Base-by-base conservation (phyloP, 73 alveolate species). In the Paramecium sonneborni region DNA sequence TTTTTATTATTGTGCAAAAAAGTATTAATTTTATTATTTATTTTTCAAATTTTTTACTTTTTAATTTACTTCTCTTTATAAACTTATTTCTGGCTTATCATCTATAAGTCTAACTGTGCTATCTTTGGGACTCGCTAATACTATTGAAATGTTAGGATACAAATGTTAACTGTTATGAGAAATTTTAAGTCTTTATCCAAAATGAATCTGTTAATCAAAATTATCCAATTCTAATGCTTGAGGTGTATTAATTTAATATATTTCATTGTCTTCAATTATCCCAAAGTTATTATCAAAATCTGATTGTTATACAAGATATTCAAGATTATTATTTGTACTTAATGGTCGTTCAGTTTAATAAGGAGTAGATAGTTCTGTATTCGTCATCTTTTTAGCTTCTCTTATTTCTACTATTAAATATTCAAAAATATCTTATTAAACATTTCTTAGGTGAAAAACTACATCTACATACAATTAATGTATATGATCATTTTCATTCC, bases 331-430 rank as follows among this genome's bases (percentile, higher is more conserved):
- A 62, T 62, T 62, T 0, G 84, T 30, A 62, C 44, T 32, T 62
- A 62, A 26, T 6, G 68, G 68, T 26, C 6, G 3, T 62, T 30
- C 44, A 14, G 84, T 62, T 62, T 62, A 62, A 62, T 14, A 62
- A 62, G 84, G 84, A 7, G 44, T 32, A 14, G 84, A 30, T 2
- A 30, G 2, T 62, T 62, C 84, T 26, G 87, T 74, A 0, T 39
- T 5, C 10, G 12, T 12, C 5, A 0, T 14, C 32, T 34, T 34
- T 38, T 74, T 74, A 74, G 24, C 10, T 6, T 74, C 87, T 74
- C 44, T 74, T 21, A 74, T 74, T 37, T 74, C 87, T 18, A 74
- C 58, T n/a, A 74, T 74, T n/a, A 37, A 6, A 14, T 74, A 74
- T 4, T 28, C 11, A 12, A 28, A 34, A 5, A 34, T 3, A 14